A percentile compares a stretch with the other conserved stretches of the same genome.
Evolutionary conservation across 2,329 filamentous ascomycete species (phyloP).

Genomic region (Cladophialophora carrionii): DNA sequence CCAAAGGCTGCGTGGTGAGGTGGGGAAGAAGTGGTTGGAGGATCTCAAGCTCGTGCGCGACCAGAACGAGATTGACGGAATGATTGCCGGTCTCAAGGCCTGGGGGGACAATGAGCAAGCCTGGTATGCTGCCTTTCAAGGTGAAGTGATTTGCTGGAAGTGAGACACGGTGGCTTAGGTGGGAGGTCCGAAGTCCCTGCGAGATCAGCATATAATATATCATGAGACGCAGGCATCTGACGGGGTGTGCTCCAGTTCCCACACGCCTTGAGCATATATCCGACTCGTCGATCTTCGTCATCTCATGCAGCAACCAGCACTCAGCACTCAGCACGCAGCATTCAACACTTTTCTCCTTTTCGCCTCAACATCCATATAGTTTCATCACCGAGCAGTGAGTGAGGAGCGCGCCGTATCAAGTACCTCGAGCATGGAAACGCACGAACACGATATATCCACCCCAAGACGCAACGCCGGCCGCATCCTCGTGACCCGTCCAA

Average conservation of each 20-base stretch:
- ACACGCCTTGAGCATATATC: background rate
- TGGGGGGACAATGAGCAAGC: slow-evolving; percentile 25
- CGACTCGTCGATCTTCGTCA: slow-evolving; percentile 8
- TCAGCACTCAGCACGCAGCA: too few species aligned
- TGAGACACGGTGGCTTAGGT: background rate
- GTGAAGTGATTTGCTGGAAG: slow-evolving; percentile 29
- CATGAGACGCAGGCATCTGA: background rate
- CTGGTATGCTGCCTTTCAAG: slow-evolving; percentile 26
- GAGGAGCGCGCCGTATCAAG: too few species aligned
- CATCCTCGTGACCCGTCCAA: too few species aligned
- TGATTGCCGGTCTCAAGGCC: slow-evolving; percentile 12
- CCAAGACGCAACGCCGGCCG: too few species aligned
- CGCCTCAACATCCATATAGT: too few species aligned
- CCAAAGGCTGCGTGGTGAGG: slow-evolving; percentile 21
- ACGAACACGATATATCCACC: too few species aligned
- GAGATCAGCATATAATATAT: too few species aligned
- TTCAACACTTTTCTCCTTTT: too few species aligned
- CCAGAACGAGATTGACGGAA: slow-evolving; percentile 17
- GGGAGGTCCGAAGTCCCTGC: too few species aligned
- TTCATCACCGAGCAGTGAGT: too few species aligned
- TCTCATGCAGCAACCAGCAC: background rate
- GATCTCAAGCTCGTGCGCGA: slow-evolving; percentile 14
- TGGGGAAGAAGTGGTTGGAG: slow-evolving; percentile 21
- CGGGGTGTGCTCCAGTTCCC: background rate
- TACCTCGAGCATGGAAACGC: too few species aligned